Percentiles rank a stretch among this genome's conserved stretches.
Evolutionary conservation across 2,329 filamentous ascomycete genomes (phyloP).

Genomic region (Mollisiaceae sp.): DNA sequence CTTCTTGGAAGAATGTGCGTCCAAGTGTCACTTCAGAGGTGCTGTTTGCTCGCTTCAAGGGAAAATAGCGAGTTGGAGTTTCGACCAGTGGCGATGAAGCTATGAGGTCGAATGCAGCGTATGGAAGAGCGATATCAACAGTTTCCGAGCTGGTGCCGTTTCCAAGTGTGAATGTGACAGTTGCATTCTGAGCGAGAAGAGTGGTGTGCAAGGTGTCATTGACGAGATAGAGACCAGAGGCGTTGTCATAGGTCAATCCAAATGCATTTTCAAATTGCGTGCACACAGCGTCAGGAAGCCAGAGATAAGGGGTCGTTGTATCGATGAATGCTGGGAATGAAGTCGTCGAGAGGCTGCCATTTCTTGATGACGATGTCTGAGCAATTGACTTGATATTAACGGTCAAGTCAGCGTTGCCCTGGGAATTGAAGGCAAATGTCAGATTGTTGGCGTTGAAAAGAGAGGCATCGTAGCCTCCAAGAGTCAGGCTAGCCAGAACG

Average conservation of each 20-base stretch:
- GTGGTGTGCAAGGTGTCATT: slow-evolving; percentile 37
- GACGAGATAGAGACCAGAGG: slow-evolving; percentile 45
- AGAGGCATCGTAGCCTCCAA: slow-evolving; percentile 48
- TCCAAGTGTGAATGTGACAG: slow-evolving; percentile 44
- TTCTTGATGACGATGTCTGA: slow-evolving; percentile 20
- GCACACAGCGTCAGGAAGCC: slow-evolving; percentile 46
- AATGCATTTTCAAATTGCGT: slow-evolving; percentile 45
- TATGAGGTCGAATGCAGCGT: slow-evolving; percentile 46
- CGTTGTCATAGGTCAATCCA: slow-evolving; percentile 44
- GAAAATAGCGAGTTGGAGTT: slow-evolving; percentile 45
- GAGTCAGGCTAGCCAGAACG: slow-evolving; percentile 34
- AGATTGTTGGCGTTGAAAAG: slow-evolving; percentile 47
- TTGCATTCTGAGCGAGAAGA: slow-evolving; percentile 40
- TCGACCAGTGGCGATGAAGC: slow-evolving; percentile 43
- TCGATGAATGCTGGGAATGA: slow-evolving; percentile 43
- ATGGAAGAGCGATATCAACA: slow-evolving; percentile 46
- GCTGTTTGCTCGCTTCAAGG: slow-evolving; percentile 44
- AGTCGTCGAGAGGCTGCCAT: slow-evolving; percentile 23
- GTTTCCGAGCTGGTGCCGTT: slow-evolving; percentile 39
- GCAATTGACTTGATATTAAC: slow-evolving; percentile 46
- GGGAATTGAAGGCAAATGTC: slow-evolving; percentile 46
- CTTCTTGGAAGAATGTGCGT: slow-evolving; percentile 49
- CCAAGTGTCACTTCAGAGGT: slow-evolving; percentile 46
- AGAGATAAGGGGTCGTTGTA: slow-evolving; percentile 47
- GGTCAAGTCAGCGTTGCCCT: slow-evolving; percentile 45